Percentiles rank a stretch among this genome's conserved stretches.
Conservation (phyloP, 768 basidiomycete species). For the Tephrocybe sp. region DNA sequence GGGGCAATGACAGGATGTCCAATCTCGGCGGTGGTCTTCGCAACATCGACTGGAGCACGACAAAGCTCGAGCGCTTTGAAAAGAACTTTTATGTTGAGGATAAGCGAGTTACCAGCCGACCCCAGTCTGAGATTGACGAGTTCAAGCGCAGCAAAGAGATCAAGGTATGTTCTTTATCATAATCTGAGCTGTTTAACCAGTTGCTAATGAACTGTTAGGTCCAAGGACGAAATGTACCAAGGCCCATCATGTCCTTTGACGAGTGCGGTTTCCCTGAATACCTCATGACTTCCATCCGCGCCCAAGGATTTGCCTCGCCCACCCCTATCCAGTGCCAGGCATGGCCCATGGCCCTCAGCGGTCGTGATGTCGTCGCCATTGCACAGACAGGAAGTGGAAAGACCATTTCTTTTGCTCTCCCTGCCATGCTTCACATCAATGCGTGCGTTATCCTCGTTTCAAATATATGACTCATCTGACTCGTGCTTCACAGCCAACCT, state of each 20-base stretch:
- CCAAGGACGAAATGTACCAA: constrained; percentile 83
- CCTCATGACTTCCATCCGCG: constrained; percentile 87
- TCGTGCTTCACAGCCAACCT: constrained; percentile 66
- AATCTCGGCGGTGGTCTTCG: constrained; percentile 80
- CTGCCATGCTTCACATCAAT: constrained; percentile 99
- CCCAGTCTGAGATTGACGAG: constrained; percentile 85
- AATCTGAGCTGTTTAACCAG: constrained; percentile 3
- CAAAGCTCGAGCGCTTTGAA: constrained; percentile 82
- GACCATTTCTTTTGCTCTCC: constrained; percentile 97
- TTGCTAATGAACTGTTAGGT: constrained; percentile 43
- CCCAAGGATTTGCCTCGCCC: constrained; percentile 88
- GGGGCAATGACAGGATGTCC: constrained; percentile 71
- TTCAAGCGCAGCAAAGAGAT: constrained; percentile 86
- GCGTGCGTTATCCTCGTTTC: constrained; percentile 55
- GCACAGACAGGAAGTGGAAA: constrained; percentile 99
- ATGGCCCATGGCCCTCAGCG: constrained; percentile 98
- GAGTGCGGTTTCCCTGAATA: constrained; percentile 97
- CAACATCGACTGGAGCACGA: constrained; percentile 78
- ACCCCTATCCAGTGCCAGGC: constrained; percentile 98
- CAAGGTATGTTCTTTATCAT: constrained; percentile 47
- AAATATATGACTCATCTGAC: constrained; percentile 12
- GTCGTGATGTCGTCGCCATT: constrained; percentile 92
- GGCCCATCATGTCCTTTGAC: constrained; percentile 89
- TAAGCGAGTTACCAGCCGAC: constrained; percentile 71
- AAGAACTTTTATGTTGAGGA: constrained; percentile 98